A percentile compares a stretch with the other conserved stretches of the same genome.
Evolutionary conservation across 2,329 filamentous ascomycete genomes (phyloP).

Genomic region (Arthrobotrys conoides): DNA sequence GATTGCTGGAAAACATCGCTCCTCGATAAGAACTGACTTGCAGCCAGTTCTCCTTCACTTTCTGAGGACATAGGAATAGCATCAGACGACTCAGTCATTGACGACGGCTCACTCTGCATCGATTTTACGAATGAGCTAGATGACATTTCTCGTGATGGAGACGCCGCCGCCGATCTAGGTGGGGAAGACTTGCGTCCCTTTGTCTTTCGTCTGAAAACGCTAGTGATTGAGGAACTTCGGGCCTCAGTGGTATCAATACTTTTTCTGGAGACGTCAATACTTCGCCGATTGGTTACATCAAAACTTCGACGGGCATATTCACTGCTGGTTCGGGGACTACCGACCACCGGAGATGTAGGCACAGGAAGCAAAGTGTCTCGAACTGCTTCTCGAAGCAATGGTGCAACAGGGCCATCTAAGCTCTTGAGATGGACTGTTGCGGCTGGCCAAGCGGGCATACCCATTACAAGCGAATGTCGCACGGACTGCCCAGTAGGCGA

Average conservation of each 20-base stretch:
- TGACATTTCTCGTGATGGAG: slow-evolving; percentile 46
- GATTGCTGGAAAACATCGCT: slow-evolving; percentile 91
- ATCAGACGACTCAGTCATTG: slow-evolving; percentile 73
- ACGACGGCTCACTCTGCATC: slow-evolving; percentile 57
- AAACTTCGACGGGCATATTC: slow-evolving; percentile 73
- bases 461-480: slow-evolving; percentile 42
- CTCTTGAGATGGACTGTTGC: slow-evolving; percentile 20
- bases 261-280: slow-evolving; percentile 69
- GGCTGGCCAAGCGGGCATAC: slow-evolving; percentile 38
- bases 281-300: slow-evolving; percentile 71
- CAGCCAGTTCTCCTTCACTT: slow-evolving; percentile 82
- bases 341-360: slow-evolving; percentile 67
- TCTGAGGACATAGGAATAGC: slow-evolving; percentile 75
- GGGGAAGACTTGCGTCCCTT: slow-evolving; percentile 41
- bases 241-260: slow-evolving; percentile 49
- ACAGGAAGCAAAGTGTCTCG: slow-evolving; percentile 74
- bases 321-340: slow-evolving; percentile 72
- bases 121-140: slow-evolving; percentile 59
- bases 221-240: slow-evolving; percentile 61
- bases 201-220: slow-evolving; percentile 37
- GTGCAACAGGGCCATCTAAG: slow-evolving; percentile 38
- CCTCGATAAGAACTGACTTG: slow-evolving; percentile 88
- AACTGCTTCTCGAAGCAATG: slow-evolving; percentile 70
- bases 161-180: slow-evolving; percentile 26
- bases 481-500: slow-evolving; percentile 39